Percentiles rank a stretch among this genome's conserved stretches.
Evolutionary conservation across 2,329 filamentous ascomycete genomes (phyloP).

Genomic region (Botrytis tulipae): DNA sequence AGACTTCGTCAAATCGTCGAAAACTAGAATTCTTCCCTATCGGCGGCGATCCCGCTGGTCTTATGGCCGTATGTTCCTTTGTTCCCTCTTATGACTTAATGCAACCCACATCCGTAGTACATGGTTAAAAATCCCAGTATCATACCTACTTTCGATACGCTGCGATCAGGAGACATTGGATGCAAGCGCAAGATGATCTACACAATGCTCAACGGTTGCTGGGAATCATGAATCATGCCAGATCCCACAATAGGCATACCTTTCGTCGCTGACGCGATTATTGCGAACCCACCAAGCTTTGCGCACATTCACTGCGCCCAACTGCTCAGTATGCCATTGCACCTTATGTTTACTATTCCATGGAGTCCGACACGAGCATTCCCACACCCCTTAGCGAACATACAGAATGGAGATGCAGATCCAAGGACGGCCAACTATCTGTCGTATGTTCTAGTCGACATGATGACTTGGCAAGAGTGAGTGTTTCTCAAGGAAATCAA

Average conservation of each 20-base stretch:
- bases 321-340: background rate
- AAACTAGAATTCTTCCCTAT: too few relatives aligned
- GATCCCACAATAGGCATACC: background rate
- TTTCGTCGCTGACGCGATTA: background rate
- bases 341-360: background rate
- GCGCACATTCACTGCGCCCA: background rate
- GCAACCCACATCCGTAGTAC: too few relatives aligned
- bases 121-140: too few relatives aligned
- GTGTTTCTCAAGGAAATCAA: background rate
- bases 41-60: too few relatives aligned
- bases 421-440: background rate
- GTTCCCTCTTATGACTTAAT: too few relatives aligned
- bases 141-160: too few relatives aligned
- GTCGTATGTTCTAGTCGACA: background rate
- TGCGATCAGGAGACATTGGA: too few relatives aligned
- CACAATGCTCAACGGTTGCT: too few relatives aligned
- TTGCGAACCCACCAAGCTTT: background rate
- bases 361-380: background rate
- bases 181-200: too few relatives aligned
- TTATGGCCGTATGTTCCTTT: too few relatives aligned
- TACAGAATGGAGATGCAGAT: background rate
- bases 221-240: background rate
- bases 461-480: background rate
- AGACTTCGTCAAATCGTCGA: background rate
- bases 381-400: background rate